A percentile compares a stretch with the other conserved stretches of the same genome.
Evolutionary conservation across 1,139 yeast genomes (phyloP).

Genomic region (Ogataea hybrid): DNA sequence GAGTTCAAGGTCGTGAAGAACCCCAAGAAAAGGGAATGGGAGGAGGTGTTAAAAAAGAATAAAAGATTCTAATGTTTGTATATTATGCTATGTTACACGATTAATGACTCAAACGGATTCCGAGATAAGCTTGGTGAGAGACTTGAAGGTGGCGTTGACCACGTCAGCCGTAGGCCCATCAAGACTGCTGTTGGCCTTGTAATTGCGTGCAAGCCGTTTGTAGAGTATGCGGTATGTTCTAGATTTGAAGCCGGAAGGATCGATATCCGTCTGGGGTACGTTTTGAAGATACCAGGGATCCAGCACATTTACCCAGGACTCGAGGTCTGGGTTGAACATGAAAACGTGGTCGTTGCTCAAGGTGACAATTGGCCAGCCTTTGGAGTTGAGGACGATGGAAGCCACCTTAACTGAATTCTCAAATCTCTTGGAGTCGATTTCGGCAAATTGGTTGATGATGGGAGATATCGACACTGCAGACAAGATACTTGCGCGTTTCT

Average conservation of each 20-base stretch:
- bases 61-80: conserved; percentile 22
- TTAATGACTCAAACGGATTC: neutral
- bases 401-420: conserved; percentile 25
- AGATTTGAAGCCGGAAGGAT: conserved; percentile 4
- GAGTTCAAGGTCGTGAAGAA: conserved; percentile 74
- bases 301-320: conserved; percentile 45
- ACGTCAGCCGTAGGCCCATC: conserved; percentile 2
- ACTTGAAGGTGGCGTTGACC: conserved; percentile 5
- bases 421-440: conserved; percentile 25
- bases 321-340: conserved; percentile 39
- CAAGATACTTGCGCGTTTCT: conserved; percentile 34
- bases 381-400: conserved; percentile 25
- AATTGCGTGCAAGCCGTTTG: conserved; percentile 10
- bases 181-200: neutral
- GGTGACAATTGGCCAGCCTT: conserved; percentile 44
- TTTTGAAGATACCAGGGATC: conserved; percentile 46
- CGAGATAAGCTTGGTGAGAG: conserved; percentile 1
- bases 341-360: conserved; percentile 38
- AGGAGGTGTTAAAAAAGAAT: conserved; percentile 33
- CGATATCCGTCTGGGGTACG: conserved; percentile 4
- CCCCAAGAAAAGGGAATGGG: conserved; percentile 64
- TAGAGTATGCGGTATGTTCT: conserved; percentile 10
- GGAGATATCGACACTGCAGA: conserved; percentile 52
- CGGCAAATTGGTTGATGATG: conserved; percentile 41
- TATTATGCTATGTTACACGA: conserved; percentile 2